These are phyloP conservation scores for Tulasnella calospora DNA, from an alignment of 768 basidiomycete species.

Conservation along the genomic window DNA sequence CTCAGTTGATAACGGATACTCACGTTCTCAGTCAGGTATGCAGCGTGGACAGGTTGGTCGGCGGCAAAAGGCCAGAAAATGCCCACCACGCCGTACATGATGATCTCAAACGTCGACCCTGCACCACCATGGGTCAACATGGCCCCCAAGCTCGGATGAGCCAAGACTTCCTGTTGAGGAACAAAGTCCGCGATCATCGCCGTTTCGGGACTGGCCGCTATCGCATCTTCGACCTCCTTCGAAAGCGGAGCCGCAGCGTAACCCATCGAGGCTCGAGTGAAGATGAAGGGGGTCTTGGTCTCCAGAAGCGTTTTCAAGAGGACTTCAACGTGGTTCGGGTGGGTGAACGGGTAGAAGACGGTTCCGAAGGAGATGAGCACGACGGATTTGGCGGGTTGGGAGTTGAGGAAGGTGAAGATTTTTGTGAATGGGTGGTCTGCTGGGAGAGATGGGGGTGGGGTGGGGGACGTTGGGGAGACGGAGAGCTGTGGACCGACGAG, in stretches of 20 bases:
- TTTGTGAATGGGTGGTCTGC: neutral
- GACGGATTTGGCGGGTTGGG: neutral
- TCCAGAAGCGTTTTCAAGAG: neutral
- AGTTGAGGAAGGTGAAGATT: conserved; percentile 15
- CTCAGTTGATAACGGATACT: neutral
- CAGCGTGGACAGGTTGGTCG: conserved; percentile 16
- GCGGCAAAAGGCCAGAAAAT: conserved; percentile 20
- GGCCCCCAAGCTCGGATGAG: conserved; percentile 7
- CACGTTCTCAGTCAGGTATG: conserved; percentile 15
- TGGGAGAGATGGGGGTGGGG: neutral
- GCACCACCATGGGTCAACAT: conserved; percentile 14
- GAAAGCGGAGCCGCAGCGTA: neutral
- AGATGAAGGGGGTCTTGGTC: conserved; percentile 18
- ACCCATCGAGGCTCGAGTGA: conserved; percentile 2
- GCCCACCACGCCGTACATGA: neutral
- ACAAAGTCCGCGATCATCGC: conserved; percentile 6
- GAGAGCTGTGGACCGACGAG: conserved; percentile 15
- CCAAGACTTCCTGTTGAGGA: conserved; percentile 7
- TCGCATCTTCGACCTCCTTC: neutral
- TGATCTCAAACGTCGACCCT: conserved; percentile 6
- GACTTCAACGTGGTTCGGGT: neutral
- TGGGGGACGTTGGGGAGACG: neutral
- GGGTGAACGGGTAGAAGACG: conserved; percentile 6
- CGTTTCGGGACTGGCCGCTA: neutral
- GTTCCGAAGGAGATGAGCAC: conserved; percentile 10